Base-by-base conservation (phyloP, 2,329 filamentous ascomycete genomes). In the Hortaea sp. region DNA sequence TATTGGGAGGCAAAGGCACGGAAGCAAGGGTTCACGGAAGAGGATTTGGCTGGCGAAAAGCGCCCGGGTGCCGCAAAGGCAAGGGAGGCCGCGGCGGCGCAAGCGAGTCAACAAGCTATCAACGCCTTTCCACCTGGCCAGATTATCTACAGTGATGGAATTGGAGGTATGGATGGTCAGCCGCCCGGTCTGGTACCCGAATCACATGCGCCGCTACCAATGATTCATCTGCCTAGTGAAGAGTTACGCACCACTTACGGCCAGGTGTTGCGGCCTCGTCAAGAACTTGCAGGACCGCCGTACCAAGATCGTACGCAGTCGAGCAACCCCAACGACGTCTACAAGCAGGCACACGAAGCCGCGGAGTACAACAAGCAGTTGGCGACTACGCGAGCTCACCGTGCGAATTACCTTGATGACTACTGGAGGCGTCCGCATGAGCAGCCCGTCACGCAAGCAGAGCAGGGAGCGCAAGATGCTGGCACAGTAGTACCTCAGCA, bases 1-100 rank as follows among this genome's bases (percentile, higher is more conserved):
- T 98, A 98, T 68, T 98, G 92, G 92, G 92, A 97, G 67, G 86
- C 84, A 61, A 97, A 97, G 68, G 92, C 92, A 6, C 78, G 85
- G 41, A 98, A 97, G 68, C 92, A 98, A 67, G 92, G 92, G 7
- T 98, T 98, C 63, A 98, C 92, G 1, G 92, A 98, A 65, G 88
- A 94, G 52, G 92, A 98, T 66, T 76, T 89, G 43, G 92, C 92
- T 4, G 92, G 92, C 37, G 92, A 98, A 69, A 97, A 98, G 73
- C 78, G 92, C 53, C 92, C 92, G 5, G 92, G 92, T 45, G 89
- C 86, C 35, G 82, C 88, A 48, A 95, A 94, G 70, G 85, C 85
- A 50, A 78, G 90, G 60, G 87, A 95, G 69, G 83, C 82, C 12
- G 80, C 84, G 9, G 82, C 84, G 44, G 84, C 85, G 43, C 70